These are phyloP conservation scores for Isatis tinctoria DNA, from an alignment of 345 rosid species.

Conservation along the genomic window DNA sequence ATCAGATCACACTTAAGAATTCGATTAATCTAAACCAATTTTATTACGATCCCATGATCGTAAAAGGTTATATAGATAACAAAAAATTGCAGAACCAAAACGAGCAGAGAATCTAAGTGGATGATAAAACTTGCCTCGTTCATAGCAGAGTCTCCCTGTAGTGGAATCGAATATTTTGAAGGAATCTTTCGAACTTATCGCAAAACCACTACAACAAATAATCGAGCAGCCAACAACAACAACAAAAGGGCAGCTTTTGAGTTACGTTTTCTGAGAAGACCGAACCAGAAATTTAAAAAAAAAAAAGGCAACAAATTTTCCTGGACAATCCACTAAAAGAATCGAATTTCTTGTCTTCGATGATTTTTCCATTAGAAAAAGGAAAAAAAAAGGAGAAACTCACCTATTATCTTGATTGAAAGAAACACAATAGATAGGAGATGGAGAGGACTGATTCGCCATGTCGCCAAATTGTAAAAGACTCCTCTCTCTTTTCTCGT, in stretches of 20 bases:
- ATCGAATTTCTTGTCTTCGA: not conserved
- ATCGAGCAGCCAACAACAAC: not conserved
- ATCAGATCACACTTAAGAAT: not conserved
- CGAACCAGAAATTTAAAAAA: too few species aligned
- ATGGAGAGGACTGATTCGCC: slow-evolving; percentile 57
- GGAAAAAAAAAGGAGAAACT: not conserved
- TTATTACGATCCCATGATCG: not conserved
- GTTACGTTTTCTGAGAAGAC: slow-evolving; percentile 19
- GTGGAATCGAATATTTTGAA: slow-evolving; percentile 75
- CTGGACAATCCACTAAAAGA: not conserved
- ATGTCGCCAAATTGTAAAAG: slow-evolving; percentile 28
- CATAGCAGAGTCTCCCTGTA: slow-evolving; percentile 80
- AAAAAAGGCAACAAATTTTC: not conserved
- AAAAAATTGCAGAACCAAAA: not conserved
- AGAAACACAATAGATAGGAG: slow-evolving; percentile 63
- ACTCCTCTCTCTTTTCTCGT: not conserved
- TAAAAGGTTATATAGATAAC: not conserved
- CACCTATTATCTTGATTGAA: slow-evolving; percentile 89
- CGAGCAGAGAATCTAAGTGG: not conserved
- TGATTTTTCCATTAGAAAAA: not conserved
- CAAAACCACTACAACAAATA: slow-evolving; percentile 51
- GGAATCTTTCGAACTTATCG: slow-evolving; percentile 65
- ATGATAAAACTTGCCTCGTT: slow-evolving; percentile 45
- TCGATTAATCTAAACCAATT: not conserved
- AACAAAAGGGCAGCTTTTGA: slow-evolving; percentile 11